phyloP scores from a whole-genome alignment of 495 filamentous ascomycete species.

The Xylaria acuta region DNA sequence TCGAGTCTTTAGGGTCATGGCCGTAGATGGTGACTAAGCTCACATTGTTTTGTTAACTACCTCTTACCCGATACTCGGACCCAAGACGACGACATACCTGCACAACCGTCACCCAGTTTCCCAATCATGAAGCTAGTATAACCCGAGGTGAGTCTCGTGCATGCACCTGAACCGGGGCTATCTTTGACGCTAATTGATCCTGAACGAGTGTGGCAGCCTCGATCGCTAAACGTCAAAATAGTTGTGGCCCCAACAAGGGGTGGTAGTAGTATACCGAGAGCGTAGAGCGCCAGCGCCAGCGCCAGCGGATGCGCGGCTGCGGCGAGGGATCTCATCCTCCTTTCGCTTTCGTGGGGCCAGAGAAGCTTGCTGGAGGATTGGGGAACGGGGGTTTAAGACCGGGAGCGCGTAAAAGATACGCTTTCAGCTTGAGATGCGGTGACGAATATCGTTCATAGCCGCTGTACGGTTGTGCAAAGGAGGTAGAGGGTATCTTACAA shows the following conservation, averaged over 20 bases:
- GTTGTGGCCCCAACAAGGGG: neutral
- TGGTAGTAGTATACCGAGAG: neutral
- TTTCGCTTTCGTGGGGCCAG: neutral
- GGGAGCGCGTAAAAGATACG: neutral
- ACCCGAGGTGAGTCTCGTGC: neutral
- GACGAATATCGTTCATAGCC: slow-evolving; percentile 1
- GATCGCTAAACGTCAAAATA: slow-evolving; percentile 14
- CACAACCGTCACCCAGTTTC: neutral
- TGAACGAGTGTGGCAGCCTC: neutral
- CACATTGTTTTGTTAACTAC: slow-evolving; percentile 16
- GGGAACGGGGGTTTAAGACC: neutral
- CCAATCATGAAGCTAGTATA: slow-evolving; percentile 19
- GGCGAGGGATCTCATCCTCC: slow-evolving; percentile 7
- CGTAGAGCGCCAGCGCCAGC: slow-evolving; percentile 6
- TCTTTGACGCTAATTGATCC: neutral
- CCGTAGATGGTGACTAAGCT: slow-evolving; percentile 26
- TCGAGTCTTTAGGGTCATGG: slow-evolving; percentile 8
- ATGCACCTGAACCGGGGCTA: slow-evolving; percentile 6
- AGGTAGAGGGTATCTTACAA: neutral
- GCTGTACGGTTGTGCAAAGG: neutral
- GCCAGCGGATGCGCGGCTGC: neutral
- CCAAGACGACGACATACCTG: slow-evolving; percentile 12
- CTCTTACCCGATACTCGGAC: neutral
- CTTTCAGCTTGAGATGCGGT: neutral
- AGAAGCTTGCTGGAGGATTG: neutral